Conservation (phyloP, 257 asterid species). For the Avicennia marina region DNA sequence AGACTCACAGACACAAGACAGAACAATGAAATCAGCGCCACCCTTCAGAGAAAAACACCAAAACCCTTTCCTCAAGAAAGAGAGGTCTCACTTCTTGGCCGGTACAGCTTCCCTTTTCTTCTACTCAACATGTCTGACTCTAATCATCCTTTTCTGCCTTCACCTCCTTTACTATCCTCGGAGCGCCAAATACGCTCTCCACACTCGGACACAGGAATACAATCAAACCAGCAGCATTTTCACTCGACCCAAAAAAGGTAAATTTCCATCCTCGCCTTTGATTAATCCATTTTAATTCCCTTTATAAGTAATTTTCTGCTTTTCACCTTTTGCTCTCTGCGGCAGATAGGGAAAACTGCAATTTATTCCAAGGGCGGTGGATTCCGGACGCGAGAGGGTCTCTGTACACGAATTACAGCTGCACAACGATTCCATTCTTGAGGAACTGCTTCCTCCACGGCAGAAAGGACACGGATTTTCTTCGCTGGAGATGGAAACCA, state of each 20-base stretch:
- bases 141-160: constrained; percentile 16
- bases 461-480: constrained; percentile 40
- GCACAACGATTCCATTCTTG: constrained; percentile 41
- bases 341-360: constrained; percentile 41
- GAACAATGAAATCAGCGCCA: constrained; percentile 12
- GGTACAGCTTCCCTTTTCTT: constrained; percentile 20
- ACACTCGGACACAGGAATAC: constrained; percentile 6
- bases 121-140: constrained; percentile 14
- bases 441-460: constrained; percentile 62
- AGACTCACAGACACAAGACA: background rate
- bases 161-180: constrained; percentile 15
- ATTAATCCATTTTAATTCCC: background rate
- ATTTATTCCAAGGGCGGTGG: constrained; percentile 65
- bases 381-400: constrained; percentile 27
- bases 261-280: background rate
- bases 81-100: constrained; percentile 6
- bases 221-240: constrained; percentile 2
- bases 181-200: constrained; percentile 12
- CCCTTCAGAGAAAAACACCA: constrained; percentile 8
- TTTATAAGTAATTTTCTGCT: too few species aligned
- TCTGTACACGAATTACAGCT: constrained; percentile 49
- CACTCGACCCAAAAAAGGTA: constrained; percentile 21
- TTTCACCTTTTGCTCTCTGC: background rate
- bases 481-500: constrained; percentile 84
- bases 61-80: constrained; percentile 9